Evolutionary conservation across 352 stramenopile species (phyloP).

Genomic region (Phytopythium aichiense): DNA sequence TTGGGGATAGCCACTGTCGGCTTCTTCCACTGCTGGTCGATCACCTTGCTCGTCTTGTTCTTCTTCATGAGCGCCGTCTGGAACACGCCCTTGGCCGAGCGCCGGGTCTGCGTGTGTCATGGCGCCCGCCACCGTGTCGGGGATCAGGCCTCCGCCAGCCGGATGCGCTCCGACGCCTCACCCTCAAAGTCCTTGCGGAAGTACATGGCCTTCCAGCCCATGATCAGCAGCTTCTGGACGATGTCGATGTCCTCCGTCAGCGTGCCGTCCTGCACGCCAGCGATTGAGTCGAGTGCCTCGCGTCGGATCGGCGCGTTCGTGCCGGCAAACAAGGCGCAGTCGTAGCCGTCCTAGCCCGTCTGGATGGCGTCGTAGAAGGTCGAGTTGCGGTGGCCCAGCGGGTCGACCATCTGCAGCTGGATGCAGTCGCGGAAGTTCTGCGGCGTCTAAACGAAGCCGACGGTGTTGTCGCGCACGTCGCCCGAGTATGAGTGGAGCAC

Average conservation of each 20-base stretch:
- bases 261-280: slow-evolving; percentile 81
- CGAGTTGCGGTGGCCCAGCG: slow-evolving; percentile 71
- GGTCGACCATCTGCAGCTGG: slow-evolving; percentile 79
- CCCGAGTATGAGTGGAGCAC: slow-evolving; percentile 79
- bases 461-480: slow-evolving; percentile 72
- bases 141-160: slow-evolving; percentile 71
- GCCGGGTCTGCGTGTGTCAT: slow-evolving; percentile 79
- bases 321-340: slow-evolving; percentile 73
- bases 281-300: slow-evolving; percentile 80
- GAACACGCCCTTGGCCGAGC: slow-evolving; percentile 85
- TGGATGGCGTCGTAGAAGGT: slow-evolving; percentile 87
- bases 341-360: slow-evolving; percentile 80
- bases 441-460: slow-evolving; percentile 77
- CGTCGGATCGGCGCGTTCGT: slow-evolving; percentile 82
- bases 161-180: slow-evolving; percentile 66
- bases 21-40: slow-evolving; percentile 78
- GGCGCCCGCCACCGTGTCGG: slow-evolving; percentile 70
- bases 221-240: slow-evolving; percentile 64
- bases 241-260: slow-evolving; percentile 85
- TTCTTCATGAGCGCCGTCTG: slow-evolving; percentile 84
- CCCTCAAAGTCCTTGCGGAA: slow-evolving; percentile 88
- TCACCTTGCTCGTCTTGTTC: slow-evolving; percentile 52
- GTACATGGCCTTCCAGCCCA: slow-evolving; percentile 85
- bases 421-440: slow-evolving; percentile 86
- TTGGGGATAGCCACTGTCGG: slow-evolving; percentile 67